These are phyloP conservation scores for Podosphaera fusca DNA, from an alignment of 2,329 filamentous ascomycete species.

Conservation along the genomic window DNA sequence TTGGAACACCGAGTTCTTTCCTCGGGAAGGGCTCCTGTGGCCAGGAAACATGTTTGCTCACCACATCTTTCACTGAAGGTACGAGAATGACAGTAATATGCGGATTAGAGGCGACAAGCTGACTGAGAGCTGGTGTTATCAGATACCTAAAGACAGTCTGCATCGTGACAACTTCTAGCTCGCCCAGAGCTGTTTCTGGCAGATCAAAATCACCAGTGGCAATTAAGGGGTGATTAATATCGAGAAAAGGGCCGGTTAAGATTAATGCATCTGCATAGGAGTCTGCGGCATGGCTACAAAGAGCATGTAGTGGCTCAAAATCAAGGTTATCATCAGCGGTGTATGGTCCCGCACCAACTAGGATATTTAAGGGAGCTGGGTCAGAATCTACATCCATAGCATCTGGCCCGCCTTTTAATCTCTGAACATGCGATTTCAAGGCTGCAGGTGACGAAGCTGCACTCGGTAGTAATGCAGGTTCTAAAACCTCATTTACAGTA, in stretches of 20 bases:
- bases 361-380: constrained; percentile 46
- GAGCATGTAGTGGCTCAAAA: constrained; percentile 63
- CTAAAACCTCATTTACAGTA: constrained; percentile 51
- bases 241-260: constrained; percentile 70
- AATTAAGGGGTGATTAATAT: constrained; percentile 73
- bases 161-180: constrained; percentile 62
- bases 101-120: constrained; percentile 47
- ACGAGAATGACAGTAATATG: constrained; percentile 60
- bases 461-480: constrained; percentile 48
- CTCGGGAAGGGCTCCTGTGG: constrained; percentile 49
- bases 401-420: constrained; percentile 40
- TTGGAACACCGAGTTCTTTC: constrained; percentile 57
- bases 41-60: constrained; percentile 71
- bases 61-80: constrained; percentile 62
- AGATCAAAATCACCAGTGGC: constrained; percentile 60
- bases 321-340: constrained; percentile 81
- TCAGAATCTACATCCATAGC: constrained; percentile 34
- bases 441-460: constrained; percentile 45
- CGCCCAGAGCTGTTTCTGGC: constrained; percentile 38
- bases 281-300: constrained; percentile 57
- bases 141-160: constrained; percentile 62
- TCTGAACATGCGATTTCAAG: constrained; percentile 45
- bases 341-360: constrained; percentile 72
- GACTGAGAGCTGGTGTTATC: constrained; percentile 49
- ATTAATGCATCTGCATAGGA: constrained; percentile 57